Conservation (phyloP, 208 protist genomes). For the Leishmania guyanensis region DNA sequence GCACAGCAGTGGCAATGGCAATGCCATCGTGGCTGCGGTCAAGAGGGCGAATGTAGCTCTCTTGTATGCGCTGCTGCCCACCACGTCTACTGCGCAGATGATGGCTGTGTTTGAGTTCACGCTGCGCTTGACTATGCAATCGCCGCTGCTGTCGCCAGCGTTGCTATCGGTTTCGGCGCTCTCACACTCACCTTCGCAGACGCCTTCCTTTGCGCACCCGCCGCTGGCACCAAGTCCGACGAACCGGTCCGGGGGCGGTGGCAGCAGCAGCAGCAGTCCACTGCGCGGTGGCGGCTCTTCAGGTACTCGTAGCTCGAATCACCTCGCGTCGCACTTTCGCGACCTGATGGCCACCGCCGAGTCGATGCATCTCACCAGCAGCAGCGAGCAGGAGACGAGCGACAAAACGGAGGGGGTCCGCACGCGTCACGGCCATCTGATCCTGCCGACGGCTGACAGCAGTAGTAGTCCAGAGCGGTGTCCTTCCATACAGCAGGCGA, state of each 20-base stretch:
- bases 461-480: neutral
- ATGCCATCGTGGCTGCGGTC: slow-evolving; percentile 9
- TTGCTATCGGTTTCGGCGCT: neutral
- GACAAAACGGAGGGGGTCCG: neutral
- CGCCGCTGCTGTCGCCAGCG: slow-evolving; percentile 16
- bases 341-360: slow-evolving; percentile 38
- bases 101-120: slow-evolving; percentile 58
- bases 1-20: neutral
- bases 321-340: slow-evolving; percentile 36
- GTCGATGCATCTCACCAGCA: slow-evolving; percentile 26
- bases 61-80: slow-evolving; percentile 65
- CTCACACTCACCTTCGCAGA: neutral
- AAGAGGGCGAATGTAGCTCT: slow-evolving; percentile 51
- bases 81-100: slow-evolving; percentile 55
- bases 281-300: slow-evolving; percentile 13
- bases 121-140: slow-evolving; percentile 23
- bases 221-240: slow-evolving; percentile 23
- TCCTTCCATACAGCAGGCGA: neutral
- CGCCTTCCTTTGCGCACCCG: slow-evolving; percentile 20
- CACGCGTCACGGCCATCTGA: slow-evolving; percentile 6
- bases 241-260: slow-evolving; percentile 6
- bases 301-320: slow-evolving; percentile 8
- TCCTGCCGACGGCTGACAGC: too few species aligned
- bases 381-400: slow-evolving; percentile 1
- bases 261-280: slow-evolving; percentile 23